These are phyloP conservation scores for Penicillium sp. DNA, from an alignment of 2,329 filamentous ascomycete genomes.

Conservation along the genomic window DNA sequence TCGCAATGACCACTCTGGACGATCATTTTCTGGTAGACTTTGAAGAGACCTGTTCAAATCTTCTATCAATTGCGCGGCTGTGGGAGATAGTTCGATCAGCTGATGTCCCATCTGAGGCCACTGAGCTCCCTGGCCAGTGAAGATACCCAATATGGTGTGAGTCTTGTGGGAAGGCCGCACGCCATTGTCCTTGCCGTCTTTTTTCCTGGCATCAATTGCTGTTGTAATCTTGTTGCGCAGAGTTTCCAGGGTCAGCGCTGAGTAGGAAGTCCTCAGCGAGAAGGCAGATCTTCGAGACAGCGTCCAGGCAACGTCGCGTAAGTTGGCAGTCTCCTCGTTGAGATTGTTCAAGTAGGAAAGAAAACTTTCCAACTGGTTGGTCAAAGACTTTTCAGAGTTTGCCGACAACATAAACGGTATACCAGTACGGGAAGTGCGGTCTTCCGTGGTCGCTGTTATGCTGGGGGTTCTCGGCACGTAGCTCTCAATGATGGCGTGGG, in stretches of 20 bases:
- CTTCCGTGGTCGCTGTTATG: too few species aligned
- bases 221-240: too few species aligned
- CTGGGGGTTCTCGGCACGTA: too few species aligned
- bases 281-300: too few species aligned
- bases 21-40: conserved; percentile 15
- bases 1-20: conserved; percentile 16
- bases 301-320: too few species aligned
- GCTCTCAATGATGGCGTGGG: too few species aligned
- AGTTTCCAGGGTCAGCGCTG: too few species aligned
- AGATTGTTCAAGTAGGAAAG: neutral
- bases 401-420: conserved; percentile 1
- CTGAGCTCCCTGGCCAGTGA: conserved; percentile 37
- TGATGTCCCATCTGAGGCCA: conserved; percentile 31
- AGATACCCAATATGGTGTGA: conserved; percentile 17
- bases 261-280: too few species aligned
- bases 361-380: neutral
- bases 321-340: too few species aligned
- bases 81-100: conserved; percentile 16
- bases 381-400: neutral
- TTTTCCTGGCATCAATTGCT: too few species aligned
- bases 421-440: neutral
- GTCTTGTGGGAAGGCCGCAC: neutral
- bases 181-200: neutral
- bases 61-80: too few species aligned
- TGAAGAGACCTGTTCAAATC: neutral